Conservation (phyloP, 2,329 filamentous ascomycete genomes). For the Colletotrichum phormii region DNA sequence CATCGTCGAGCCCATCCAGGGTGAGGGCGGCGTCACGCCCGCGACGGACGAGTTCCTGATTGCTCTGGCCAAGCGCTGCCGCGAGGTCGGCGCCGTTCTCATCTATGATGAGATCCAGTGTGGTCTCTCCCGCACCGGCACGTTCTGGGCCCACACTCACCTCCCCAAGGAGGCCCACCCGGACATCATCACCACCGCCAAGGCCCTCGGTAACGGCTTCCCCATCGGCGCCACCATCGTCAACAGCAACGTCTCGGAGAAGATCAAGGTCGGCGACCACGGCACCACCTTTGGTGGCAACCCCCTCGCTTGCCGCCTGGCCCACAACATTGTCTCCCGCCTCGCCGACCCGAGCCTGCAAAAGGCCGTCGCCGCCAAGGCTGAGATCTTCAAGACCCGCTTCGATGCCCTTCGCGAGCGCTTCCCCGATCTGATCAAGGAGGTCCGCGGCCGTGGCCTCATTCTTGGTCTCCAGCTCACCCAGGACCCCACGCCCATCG, state of each 20-base stretch:
- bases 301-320: conserved; percentile 85
- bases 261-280: conserved; percentile 77
- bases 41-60: conserved; percentile 86
- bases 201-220: conserved; percentile 96
- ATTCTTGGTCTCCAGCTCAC: conserved; percentile 89
- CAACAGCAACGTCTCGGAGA: conserved; percentile 53
- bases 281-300: conserved; percentile 96
- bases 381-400: conserved; percentile 58
- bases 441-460: conserved; percentile 85
- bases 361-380: conserved; percentile 75
- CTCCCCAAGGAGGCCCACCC: conserved; percentile 86
- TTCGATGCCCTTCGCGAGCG: conserved; percentile 60
- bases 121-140: conserved; percentile 87
- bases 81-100: conserved; percentile 86
- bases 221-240: conserved; percentile 82
- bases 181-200: conserved; percentile 93
- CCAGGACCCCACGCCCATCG: conserved; percentile 76
- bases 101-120: conserved; percentile 99
- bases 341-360: conserved; percentile 80
- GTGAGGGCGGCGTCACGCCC: conserved; percentile 91
- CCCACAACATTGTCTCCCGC: conserved; percentile 85
- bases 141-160: conserved; percentile 86
- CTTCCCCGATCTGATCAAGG: conserved; percentile 77
- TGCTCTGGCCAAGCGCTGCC: conserved; percentile 86
- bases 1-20: conserved; percentile 96